Conservation (phyloP, 805 yeast genomes). For the Wickerhamiella dianesei region DNA sequence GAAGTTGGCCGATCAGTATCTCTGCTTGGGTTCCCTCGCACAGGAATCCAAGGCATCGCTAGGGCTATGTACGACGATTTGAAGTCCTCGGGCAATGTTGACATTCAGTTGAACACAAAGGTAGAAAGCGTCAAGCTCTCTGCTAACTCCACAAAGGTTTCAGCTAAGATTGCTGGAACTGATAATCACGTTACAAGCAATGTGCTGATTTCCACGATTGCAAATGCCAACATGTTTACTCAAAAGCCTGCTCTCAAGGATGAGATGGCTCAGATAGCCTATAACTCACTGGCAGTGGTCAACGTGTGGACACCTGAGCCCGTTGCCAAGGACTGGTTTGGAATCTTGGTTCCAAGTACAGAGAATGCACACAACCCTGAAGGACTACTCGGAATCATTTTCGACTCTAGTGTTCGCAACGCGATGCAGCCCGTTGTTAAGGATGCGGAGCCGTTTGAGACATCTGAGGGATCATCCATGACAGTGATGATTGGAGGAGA, state of each 20-base stretch:
- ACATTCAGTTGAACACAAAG: slow-evolving; percentile 10
- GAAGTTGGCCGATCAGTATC: slow-evolving; percentile 9
- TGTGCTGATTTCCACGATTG: slow-evolving; percentile 15
- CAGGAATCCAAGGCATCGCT: slow-evolving; percentile 22
- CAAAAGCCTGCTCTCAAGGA: slow-evolving; percentile 7
- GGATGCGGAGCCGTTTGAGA: slow-evolving; percentile 3
- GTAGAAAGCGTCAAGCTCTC: slow-evolving; percentile 9
- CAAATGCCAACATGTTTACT: slow-evolving; percentile 10
- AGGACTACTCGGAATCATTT: slow-evolving; percentile 69
- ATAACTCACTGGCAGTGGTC: slow-evolving; percentile 45
- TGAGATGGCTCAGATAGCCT: slow-evolving; percentile 32
- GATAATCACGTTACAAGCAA: slow-evolving; percentile 4
- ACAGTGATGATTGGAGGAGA: slow-evolving; percentile 92
- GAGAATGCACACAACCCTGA: slow-evolving; percentile 35
- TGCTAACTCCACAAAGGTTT: slow-evolving; percentile 3
- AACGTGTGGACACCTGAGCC: slow-evolving; percentile 47
- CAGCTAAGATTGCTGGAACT: not conserved
- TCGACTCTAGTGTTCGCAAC: slow-evolving; percentile 73
- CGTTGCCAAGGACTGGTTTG: slow-evolving; percentile 54
- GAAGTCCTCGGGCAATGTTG: slow-evolving; percentile 12
- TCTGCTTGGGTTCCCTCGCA: slow-evolving; percentile 16
- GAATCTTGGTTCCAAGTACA: slow-evolving; percentile 64
- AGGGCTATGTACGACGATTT: slow-evolving; percentile 18
- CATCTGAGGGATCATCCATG: slow-evolving; percentile 43
- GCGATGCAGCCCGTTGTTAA: slow-evolving; percentile 21